phyloP scores from a whole-genome alignment of 306 rosid species.

The Lathyrus oleraceus region DNA sequence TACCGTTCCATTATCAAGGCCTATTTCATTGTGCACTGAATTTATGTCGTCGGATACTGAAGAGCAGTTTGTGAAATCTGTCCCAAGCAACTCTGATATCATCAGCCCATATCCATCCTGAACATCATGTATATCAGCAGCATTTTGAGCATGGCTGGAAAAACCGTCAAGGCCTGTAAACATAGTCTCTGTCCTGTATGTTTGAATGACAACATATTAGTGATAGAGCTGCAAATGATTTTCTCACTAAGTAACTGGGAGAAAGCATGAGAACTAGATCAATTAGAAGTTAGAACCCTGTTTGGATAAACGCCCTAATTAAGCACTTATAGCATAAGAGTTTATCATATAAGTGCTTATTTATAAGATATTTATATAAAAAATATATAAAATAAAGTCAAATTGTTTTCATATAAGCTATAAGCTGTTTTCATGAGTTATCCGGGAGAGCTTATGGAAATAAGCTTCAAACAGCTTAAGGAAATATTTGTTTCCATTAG shows the following conservation, averaged over 20 bases:
- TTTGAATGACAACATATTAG: slow-evolving; percentile 39
- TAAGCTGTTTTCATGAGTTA: background rate
- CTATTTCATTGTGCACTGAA: slow-evolving; percentile 69
- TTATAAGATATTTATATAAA: background rate
- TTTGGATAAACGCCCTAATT: background rate
- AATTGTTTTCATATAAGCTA: background rate
- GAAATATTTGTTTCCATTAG: background rate
- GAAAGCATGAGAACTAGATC: slow-evolving; percentile 26
- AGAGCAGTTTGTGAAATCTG: slow-evolving; percentile 79
- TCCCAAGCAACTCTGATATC: slow-evolving; percentile 83
- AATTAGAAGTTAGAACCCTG: slow-evolving; percentile 7
- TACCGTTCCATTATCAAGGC: slow-evolving; percentile 80
- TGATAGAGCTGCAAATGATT: slow-evolving; percentile 33
- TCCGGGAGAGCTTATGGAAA: background rate
- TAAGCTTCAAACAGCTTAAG: background rate
- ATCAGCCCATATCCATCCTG: slow-evolving; percentile 94
- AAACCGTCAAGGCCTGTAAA: slow-evolving; percentile 70
- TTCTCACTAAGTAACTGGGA: slow-evolving; percentile 5
- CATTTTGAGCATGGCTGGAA: slow-evolving; percentile 58
- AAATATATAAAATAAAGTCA: background rate
- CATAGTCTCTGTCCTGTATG: slow-evolving; percentile 70
- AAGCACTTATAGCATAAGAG: background rate
- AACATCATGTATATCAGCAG: slow-evolving; percentile 68
- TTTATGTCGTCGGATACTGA: slow-evolving; percentile 69
- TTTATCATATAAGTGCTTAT: background rate